These are phyloP conservation scores for Phytophthora ohioensis DNA, from an alignment of 352 stramenopile genomes.

Conservation along the genomic window DNA sequence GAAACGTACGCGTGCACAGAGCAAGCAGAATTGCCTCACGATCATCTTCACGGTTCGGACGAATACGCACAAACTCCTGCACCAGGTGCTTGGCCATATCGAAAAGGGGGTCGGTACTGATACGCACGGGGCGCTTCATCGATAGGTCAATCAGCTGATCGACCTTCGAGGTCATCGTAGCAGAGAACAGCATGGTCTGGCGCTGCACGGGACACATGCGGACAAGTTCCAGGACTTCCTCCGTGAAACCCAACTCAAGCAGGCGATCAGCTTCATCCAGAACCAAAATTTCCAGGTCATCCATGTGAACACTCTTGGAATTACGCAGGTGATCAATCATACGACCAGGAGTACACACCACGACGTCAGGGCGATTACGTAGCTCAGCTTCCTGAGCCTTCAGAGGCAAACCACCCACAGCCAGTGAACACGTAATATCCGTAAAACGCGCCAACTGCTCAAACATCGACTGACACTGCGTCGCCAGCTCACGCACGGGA, in stretches of 20 bases:
- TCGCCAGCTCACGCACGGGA: constrained; percentile 97
- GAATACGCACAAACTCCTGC: constrained; percentile 99
- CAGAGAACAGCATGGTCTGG: constrained; percentile 99
- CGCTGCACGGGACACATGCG: constrained; percentile 94
- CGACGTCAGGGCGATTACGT: constrained; percentile 94
- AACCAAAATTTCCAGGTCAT: constrained; percentile 98
- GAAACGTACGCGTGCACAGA: constrained; percentile 96
- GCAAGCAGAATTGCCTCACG: constrained; percentile 96
- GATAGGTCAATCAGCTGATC: constrained; percentile 97
- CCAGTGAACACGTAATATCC: constrained; percentile 92
- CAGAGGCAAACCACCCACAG: constrained; percentile 93
- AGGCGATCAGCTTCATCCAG: constrained; percentile 95
- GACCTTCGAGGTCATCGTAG: constrained; percentile 98
- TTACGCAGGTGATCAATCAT: constrained; percentile 99
- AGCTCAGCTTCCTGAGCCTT: constrained; percentile 96
- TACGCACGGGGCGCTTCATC: constrained; percentile 96
- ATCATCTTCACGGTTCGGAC: constrained; percentile 90
- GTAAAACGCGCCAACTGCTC: constrained; percentile 96
- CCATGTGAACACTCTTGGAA: constrained; percentile 96
- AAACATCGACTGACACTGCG: constrained; percentile 96
- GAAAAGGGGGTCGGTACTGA: constrained; percentile 94
- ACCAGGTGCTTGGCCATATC: constrained; percentile 97
- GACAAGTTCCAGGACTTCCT: constrained; percentile 97
- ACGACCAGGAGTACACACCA: constrained; percentile 98
- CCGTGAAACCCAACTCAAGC: constrained; percentile 98